Evolutionary conservation across 495 filamentous ascomycete species (phyloP), one percentile per base, ranked within the genome.

Genomic region (Trichoderma gamsii): DNA sequence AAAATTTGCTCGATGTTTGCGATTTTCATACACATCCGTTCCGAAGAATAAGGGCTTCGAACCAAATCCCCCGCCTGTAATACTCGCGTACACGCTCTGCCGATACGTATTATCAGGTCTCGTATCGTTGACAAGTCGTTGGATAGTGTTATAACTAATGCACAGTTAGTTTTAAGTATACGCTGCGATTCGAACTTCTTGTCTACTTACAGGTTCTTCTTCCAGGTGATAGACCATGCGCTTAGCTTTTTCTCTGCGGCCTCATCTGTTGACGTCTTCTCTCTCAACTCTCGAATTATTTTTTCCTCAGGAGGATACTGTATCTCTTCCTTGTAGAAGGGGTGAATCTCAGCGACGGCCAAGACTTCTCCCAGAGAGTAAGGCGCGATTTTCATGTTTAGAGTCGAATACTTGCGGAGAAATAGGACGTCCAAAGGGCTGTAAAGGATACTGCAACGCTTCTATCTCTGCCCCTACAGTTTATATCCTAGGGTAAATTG

Each of bases 31-130:
- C 8, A 43, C 64, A 66, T 76, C 76, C 0, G 70, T 72, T 7
- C 69, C 71, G 71, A 76, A 79, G 18, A 72, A 43, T 63, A 74
- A 44, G 0, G 70, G 74, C n/a, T 65, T 66, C 2, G 64, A 4
- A 5, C 74, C 72, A 8, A 70, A 71, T 3, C 76, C 75, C n/a
- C 75, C 75, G 21, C 76, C 75, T 0, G 75, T 77, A 8, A 67
- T 72, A 68, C 72, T 76, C 4, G 72, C 71, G 64, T 78, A 78
- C 4, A 70, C 65, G 27, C 73, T 69, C 13, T 51, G 69, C 1
- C 75, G 76, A 67, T 76, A 78, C 0, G 29, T 66, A 68, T 78
- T 78, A 11, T 65, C 41, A 0, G 71, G 67, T 44, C 66, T 67
- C 13, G 27, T 68, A 61, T 77, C 76, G 41, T 70, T 38, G 0